Evolutionary conservation across 805 yeast species (phyloP), one percentile per base, ranked within the genome.

Genomic region (Metschnikowia peoriensis): DNA sequence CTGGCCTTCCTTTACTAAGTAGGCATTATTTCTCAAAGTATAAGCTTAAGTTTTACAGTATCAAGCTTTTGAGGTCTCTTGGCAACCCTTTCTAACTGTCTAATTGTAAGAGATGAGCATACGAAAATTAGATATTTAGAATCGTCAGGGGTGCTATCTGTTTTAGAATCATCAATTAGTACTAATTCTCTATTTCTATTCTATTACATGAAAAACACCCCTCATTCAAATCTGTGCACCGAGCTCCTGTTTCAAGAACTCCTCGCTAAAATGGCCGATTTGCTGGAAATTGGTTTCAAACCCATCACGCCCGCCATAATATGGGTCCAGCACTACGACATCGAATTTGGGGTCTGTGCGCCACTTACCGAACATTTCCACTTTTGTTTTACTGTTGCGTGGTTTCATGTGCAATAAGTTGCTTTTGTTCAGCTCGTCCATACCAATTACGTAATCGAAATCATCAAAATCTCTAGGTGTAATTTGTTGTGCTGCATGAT

Each of bases 231-330:
- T 32, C 38, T 29, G 32, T 34, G 29, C 44, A 2, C 66, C 70
- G 28, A 70, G 53, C 50, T 84, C 89, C 47, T 64, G 73, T 55
- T 78, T 73, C 48, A 92, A 62, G 57, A 92, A 88, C 55, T 83
- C 84, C 58, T 85, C 81, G 52, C 89, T 82, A 66, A 93, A 93
- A 60, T 88, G 91, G 10, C 72, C 64, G 47, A 91, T 77, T 65
- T 92, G 98, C 51, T 78, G 65, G 65, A 84, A 92, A 67, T 88
- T 89, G 51, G 73, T 77, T 67, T 89, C 94, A 65, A 92, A 92
- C 1, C 97, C 97, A 58, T 82, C 78, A 17, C 71, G 72, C 0
- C 96, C 97, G 6, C 97, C 97, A 64, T 92, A 93, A 67, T 93
- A 92, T 1, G 98, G 98, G 67, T 92, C 98, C 50, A 83, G 88